phyloP scores from a whole-genome alignment of 306 rosid genomes.

The Delonix regia region DNA sequence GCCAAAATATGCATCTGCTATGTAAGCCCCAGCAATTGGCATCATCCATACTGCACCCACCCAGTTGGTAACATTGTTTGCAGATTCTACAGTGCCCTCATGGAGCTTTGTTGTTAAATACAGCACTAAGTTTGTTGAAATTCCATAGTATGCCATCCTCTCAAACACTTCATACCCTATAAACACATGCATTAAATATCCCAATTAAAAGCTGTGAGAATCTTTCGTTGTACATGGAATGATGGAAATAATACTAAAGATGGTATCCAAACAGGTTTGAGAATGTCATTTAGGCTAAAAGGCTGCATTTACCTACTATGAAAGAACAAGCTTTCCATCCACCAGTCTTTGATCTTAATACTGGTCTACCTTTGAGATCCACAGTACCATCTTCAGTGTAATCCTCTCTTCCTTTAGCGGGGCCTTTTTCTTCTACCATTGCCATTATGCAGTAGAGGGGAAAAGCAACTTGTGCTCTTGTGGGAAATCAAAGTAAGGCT shows the following conservation, averaged over 20 bases:
- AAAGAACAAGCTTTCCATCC: conserved; percentile 19
- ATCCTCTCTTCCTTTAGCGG: not conserved
- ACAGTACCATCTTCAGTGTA: conserved; percentile 13
- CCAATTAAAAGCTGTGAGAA: not conserved
- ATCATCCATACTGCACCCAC: conserved; percentile 69
- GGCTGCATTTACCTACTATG: not conserved
- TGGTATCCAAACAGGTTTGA: not conserved
- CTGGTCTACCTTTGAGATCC: conserved; percentile 9
- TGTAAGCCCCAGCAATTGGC: conserved; percentile 65
- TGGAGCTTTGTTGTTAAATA: conserved; percentile 68
- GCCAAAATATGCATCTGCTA: conserved; percentile 73
- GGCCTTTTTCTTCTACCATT: not conserved
- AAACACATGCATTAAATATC: not conserved
- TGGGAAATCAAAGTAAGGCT: not conserved
- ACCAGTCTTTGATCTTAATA: conserved; percentile 6
- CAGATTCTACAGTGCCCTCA: conserved; percentile 70
- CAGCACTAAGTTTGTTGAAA: conserved; percentile 63
- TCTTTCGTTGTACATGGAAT: not conserved
- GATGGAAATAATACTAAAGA: not conserved
- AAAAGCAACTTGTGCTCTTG: not conserved
- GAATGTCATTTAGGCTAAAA: not conserved
- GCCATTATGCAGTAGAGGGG: not conserved
- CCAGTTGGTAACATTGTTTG: conserved; percentile 80
- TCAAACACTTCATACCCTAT: conserved; percentile 75
- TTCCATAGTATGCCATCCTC: conserved; percentile 87